Evolutionary conservation across 2,329 filamentous ascomycete genomes (phyloP).

Genomic region (Penicillium sp.): DNA sequence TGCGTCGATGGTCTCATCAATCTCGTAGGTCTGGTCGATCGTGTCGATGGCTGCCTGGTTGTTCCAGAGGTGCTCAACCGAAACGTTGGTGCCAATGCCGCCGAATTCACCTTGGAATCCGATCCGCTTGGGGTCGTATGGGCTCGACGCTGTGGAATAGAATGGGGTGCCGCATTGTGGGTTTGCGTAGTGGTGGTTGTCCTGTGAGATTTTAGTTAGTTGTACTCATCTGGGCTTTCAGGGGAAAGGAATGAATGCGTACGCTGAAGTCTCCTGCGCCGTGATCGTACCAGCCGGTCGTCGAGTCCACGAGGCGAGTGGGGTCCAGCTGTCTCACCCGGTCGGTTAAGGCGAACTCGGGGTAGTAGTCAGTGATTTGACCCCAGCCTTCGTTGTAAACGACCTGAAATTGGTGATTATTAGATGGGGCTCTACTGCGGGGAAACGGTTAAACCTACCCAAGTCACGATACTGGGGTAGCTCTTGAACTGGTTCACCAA

Average conservation of each 20-base stretch:
- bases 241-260: constrained; percentile 8
- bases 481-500: constrained; percentile 61
- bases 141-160: constrained; percentile 56
- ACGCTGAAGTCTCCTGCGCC: constrained; percentile 61
- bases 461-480: constrained; percentile 62
- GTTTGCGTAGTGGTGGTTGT: constrained; percentile 69
- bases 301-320: constrained; percentile 60
- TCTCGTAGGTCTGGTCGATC: constrained; percentile 66
- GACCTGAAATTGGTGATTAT: constrained; percentile 39
- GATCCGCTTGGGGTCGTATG: constrained; percentile 58
- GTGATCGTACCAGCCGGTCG: constrained; percentile 65
- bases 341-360: constrained; percentile 56
- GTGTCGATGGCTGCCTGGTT: constrained; percentile 55
- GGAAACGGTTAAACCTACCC: constrained; percentile 44
- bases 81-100: constrained; percentile 63
- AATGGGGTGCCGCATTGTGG: constrained; percentile 68
- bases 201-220: constrained; percentile 33
- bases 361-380: constrained; percentile 51
- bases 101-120: constrained; percentile 70
- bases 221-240: neutral
- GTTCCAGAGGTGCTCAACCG: constrained; percentile 64
- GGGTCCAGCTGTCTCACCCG: constrained; percentile 58
- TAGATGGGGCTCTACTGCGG: neutral
- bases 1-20: constrained; percentile 54
- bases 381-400: constrained; percentile 73